Conservation (phyloP, 2,329 filamentous ascomycete species). For the Dactylonectria estremocensis region DNA sequence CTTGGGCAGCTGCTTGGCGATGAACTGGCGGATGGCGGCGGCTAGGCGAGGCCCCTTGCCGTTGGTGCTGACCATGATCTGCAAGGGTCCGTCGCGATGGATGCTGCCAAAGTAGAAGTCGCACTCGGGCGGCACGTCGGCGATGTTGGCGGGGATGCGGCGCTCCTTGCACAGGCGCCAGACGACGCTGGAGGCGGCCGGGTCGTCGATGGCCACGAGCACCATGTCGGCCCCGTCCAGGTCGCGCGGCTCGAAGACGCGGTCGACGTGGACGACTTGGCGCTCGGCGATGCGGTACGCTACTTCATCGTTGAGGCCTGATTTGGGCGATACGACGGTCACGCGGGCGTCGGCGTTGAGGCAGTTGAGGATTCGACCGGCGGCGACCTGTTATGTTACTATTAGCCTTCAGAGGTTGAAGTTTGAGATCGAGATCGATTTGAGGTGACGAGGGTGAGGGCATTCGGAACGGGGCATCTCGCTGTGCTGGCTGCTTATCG, state of each 20-base stretch:
- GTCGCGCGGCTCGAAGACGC: slow-evolving; percentile 88
- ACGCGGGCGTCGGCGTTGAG: slow-evolving; percentile 96
- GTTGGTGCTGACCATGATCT: slow-evolving; percentile 99
- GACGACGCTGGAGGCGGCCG: slow-evolving; percentile 88
- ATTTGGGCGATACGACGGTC: slow-evolving; percentile 84
- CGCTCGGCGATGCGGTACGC: slow-evolving; percentile 82
- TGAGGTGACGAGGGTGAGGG: neutral
- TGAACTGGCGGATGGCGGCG: slow-evolving; percentile 86
- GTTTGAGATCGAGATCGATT: slow-evolving; percentile 27
- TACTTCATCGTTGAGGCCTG: slow-evolving; percentile 91
- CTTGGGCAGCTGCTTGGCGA: slow-evolving; percentile 81
- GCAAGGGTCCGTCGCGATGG: slow-evolving; percentile 93
- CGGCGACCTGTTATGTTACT: slow-evolving; percentile 79
- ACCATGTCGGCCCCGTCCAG: slow-evolving; percentile 90
- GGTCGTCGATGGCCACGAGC: slow-evolving; percentile 92
- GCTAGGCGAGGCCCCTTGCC: slow-evolving; percentile 95
- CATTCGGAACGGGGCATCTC: slow-evolving; percentile 4
- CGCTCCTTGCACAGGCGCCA: slow-evolving; percentile 94
- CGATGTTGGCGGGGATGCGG: slow-evolving; percentile 92
- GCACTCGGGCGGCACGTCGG: slow-evolving; percentile 95
- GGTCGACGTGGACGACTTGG: slow-evolving; percentile 86
- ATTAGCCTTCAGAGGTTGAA: slow-evolving; percentile 20
- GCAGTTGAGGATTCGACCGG: slow-evolving; percentile 92
- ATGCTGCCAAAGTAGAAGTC: slow-evolving; percentile 99
- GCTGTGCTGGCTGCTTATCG: neutral